Base-by-base conservation (phyloP, 805 yeast species). In the Zygosaccharomyces lentus region DNA sequence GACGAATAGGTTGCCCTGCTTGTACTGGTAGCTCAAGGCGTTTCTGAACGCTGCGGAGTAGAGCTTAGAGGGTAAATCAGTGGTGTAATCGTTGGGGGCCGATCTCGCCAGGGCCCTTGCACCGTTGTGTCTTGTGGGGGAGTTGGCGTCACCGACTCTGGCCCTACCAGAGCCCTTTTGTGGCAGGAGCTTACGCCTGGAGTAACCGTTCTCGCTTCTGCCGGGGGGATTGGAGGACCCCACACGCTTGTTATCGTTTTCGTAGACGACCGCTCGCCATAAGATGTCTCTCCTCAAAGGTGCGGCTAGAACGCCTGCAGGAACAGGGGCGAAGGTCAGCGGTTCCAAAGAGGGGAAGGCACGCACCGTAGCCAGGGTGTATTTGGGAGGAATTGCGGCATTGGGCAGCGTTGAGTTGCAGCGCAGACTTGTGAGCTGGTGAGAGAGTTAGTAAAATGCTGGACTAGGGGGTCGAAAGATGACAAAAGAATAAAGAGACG, bases 101-200 rank as follows among this genome's bases (percentile, higher is more conserved):
- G 77, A 79, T 63, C 93, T 82, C 12, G 93, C 96, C 58, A 84
- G 79, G 0, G 98, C 97, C 57, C 83, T 75, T 43, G 91, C 89
- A 65, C 96, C 96, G 60, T 85, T 87, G 59, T 80, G 81, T 70
- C 96, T 82, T 37, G 82, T 84, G 41, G 99, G 99, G 19, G 96
- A 87, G 60, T 90, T 91, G 48, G 86, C 89, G 68, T 90, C 97
- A 72, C 99, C 99, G 45, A 80, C 84, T 74, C 99, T 82, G 44
- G 99, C 99, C 51, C 78, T 76, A 69, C 99, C 99, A 12, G 87
- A 72, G 49, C 98, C 98, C 69, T 93, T 93, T 69, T 93, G 99
- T 25, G 88, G 87, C 31, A 80, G 74, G 55, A 93, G 71, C 64
- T 93, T 93, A 59, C 77, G 77, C 66, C 95, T 78, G 19, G 95